Base-by-base conservation (phyloP, 495 filamentous ascomycete genomes). In the Hyaloscypha finlandica region DNA sequence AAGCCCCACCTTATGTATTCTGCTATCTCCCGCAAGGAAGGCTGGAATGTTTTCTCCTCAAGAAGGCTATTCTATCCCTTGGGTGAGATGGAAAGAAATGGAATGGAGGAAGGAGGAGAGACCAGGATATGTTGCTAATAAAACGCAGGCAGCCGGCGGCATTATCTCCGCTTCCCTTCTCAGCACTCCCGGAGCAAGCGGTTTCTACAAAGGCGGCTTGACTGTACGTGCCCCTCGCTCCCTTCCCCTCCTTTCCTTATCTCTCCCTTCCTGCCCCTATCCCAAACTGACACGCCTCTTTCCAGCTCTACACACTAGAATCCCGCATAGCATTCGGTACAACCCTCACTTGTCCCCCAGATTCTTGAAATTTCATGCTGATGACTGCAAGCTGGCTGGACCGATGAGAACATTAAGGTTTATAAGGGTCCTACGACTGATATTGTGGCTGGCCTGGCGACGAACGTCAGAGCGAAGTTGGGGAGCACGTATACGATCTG, bases 391-490 rank as follows among this genome's bases (percentile, higher is more conserved):
- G 85, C 84, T 1, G 86, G 85, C 39, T 89, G 86, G 87, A 88
- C 86, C 5, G 69, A 80, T 59, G 81, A 78, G n/a, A 71, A 76
- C 61, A 73, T 83, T 8, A 73, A 80, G 45, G 66, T 65, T 52
- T 89, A 89, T 75, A 75, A 74, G 59, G 86, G 86, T 6, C 86
- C 86, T 2, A 86, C 83, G 0, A 78, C 81, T n/a, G 81, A 81
- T 8, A 81, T 88, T 56, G 85, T 88, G 32, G 75, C 76, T 6
- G 80, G 76, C 1, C 61, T 89, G n/a, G 86, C 85, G 1, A 79
- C 82, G 25, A 81, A 87, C 68, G 82, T 84, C 29, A 78, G 85
- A 30, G 74, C 69, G 39, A 84, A 75, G 39, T 73, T 88, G 30
- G 77, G 75, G 5, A 81, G 80, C 45, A 88, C 85, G 11, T 88